Evolutionary conservation across 2,329 filamentous ascomycete species (phyloP), one percentile per base, ranked within the genome.

Genomic region (Rhynchosporium graminicola): DNA sequence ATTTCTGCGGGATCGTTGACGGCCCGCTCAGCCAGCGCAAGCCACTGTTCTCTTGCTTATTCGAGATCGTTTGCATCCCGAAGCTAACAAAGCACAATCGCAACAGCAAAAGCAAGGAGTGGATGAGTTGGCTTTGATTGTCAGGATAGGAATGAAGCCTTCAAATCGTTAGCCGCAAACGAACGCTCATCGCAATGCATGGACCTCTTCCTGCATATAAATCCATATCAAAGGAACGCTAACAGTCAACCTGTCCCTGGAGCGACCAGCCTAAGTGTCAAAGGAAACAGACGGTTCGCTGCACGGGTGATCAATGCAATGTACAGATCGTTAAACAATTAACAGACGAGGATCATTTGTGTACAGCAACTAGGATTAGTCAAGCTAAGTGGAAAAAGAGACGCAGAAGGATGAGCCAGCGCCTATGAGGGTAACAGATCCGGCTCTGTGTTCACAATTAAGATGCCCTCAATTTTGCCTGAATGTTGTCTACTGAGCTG

Each of bases 281-380:
- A 15, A 43, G 54, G 57, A 60, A 62, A 62, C 57, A 43, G 43
- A 60, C 61, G 63, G 60, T 61, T 63, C 42, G 57, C 40, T 65
- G 63, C 60, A 63, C 60, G 28, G 63, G 48, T 57, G 63, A 65
- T 65, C 63, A 65, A 60, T 60, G 63, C 60, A 59, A 50, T 26
- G 31, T 45, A 57, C 38, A 46, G 45, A 43, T 43, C 40, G 61
- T 38, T 29, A 52, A 50, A 60, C 48, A 60, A 26, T 42, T 60
- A 47, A 33, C 38, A 60, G 58, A 48, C 58, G 58, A 60, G 40
- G 15, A 43, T 28, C 38, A 58, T 46, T 42, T 33, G 62, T 52
- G 47, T 59, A 54, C 50, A 55, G 42, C 50, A 42, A 43, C 57
- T 47, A 51, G 61, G 57, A 46, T 58, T 56, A 46, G 43, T 57